phyloP scores from a whole-genome alignment of 2,329 filamentous ascomycete genomes.

The Alternaria longipes region DNA sequence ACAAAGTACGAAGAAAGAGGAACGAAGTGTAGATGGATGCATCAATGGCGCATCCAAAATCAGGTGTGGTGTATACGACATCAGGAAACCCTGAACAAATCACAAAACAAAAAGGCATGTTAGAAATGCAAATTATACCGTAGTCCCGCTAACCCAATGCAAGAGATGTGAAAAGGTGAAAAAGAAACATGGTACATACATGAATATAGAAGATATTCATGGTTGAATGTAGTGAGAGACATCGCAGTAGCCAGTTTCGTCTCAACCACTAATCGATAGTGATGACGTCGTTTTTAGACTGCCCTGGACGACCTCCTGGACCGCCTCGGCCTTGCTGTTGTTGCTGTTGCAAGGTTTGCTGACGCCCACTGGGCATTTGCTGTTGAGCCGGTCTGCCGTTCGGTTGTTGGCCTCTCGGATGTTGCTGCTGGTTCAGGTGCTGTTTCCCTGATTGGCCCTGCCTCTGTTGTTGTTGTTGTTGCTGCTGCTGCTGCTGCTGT shows the following conservation, averaged over 20 bases:
- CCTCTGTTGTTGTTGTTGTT: constrained; percentile 16
- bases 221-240: background rate
- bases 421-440: constrained; percentile 23
- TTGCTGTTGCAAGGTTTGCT: constrained; percentile 12
- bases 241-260: background rate
- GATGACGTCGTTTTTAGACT: constrained; percentile 30
- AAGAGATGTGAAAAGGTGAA: background rate
- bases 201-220: background rate
- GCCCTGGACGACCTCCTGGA: constrained; percentile 14
- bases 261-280: constrained; percentile 30
- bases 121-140: constrained; percentile 3
- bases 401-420: constrained; percentile 19
- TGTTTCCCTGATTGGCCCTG: constrained; percentile 10
- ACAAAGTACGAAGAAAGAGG: background rate
- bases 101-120: background rate
- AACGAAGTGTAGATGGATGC: background rate
- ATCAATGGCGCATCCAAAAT: background rate
- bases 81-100: background rate
- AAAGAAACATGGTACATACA: background rate
- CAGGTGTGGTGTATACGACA: background rate
- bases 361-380: constrained; percentile 15
- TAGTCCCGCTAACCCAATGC: constrained; percentile 3
- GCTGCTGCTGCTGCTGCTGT: background rate
- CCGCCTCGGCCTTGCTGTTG: constrained; percentile 18
- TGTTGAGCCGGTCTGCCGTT: constrained; percentile 13